Evolutionary conservation across 2,329 filamentous ascomycete genomes (phyloP).

Genomic region (Colletotrichum plurivorum): DNA sequence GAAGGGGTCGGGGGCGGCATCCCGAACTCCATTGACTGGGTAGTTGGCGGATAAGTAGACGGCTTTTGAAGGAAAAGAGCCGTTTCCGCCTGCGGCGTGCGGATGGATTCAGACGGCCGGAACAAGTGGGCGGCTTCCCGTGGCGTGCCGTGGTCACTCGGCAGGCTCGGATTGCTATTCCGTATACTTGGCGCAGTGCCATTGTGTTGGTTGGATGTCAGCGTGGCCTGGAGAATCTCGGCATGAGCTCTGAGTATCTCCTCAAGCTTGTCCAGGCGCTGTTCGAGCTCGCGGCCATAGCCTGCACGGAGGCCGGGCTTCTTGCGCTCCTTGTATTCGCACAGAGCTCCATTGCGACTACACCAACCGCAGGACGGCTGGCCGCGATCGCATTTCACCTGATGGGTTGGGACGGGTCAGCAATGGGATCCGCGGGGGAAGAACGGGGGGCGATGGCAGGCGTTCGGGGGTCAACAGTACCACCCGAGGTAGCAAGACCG

Average conservation of each 20-base stretch:
- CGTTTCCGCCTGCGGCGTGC: constrained; percentile 70
- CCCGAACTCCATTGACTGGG: constrained; percentile 65
- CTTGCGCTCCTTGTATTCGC: constrained; percentile 79
- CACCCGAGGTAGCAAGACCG: background rate
- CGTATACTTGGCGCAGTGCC: constrained; percentile 58
- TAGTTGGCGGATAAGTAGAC: constrained; percentile 61
- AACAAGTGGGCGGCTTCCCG: constrained; percentile 64
- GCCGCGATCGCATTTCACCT: constrained; percentile 83
- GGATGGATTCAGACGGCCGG: constrained; percentile 62
- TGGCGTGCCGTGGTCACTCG: constrained; percentile 71
- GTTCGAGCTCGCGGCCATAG: constrained; percentile 81
- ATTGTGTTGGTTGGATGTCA: constrained; percentile 55
- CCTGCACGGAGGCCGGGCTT: constrained; percentile 76
- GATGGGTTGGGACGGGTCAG: constrained; percentile 30
- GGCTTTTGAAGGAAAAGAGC: constrained; percentile 75
- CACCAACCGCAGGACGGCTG: constrained; percentile 81
- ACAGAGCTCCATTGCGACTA: constrained; percentile 72
- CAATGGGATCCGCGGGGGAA: background rate
- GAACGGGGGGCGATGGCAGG: background rate
- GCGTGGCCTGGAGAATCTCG: constrained; percentile 74
- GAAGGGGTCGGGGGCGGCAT: constrained; percentile 62
- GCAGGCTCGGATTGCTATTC: constrained; percentile 64
- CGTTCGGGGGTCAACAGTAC: background rate
- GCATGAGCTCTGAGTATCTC: constrained; percentile 76
- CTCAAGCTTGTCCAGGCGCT: constrained; percentile 79